A percentile compares a stretch with the other conserved stretches of the same genome.
Evolutionary conservation across 805 yeast species (phyloP).

Genomic region (Wickerhamiella siamensis): DNA sequence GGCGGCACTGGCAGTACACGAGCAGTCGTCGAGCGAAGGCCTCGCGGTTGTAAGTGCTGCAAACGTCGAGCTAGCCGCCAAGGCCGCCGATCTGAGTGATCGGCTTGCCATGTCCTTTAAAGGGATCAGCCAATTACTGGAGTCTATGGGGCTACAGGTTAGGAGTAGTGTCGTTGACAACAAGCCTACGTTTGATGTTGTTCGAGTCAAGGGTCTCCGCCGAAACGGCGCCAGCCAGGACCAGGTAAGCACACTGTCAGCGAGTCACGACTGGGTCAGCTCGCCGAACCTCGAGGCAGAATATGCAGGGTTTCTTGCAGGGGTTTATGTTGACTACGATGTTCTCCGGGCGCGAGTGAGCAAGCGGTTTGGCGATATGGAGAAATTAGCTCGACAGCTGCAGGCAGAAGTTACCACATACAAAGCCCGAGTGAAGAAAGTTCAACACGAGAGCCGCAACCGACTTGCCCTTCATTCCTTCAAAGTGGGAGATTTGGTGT

Average conservation of each 20-base stretch:
- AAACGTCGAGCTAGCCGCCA: not conserved
- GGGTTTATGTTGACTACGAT: constrained; percentile 27
- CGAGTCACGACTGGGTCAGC: no score
- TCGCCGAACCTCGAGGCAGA: constrained; percentile 21
- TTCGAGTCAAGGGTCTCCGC: constrained; percentile 58
- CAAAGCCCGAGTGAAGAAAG: constrained; percentile 24
- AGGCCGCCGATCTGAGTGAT: constrained; percentile 25
- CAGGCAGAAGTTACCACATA: constrained; percentile 53
- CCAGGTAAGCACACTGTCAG: no score
- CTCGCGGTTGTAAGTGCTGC: constrained; percentile 18
- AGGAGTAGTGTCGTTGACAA: constrained; percentile 30
- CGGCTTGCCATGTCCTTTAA: constrained; percentile 24
- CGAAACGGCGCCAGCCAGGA: not conserved
- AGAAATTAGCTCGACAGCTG: constrained; percentile 69
- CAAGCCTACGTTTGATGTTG: constrained; percentile 25
- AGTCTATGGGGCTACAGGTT: constrained; percentile 63
- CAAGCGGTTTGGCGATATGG: constrained; percentile 78
- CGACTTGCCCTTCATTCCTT: constrained; percentile 59
- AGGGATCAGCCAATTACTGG: constrained; percentile 43
- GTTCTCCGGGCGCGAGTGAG: constrained; percentile 34
- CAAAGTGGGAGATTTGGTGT: constrained; percentile 58
- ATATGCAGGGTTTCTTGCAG: constrained; percentile 17
- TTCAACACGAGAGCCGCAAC: constrained; percentile 26
- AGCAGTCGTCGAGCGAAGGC: constrained; percentile 4
- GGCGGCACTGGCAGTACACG: constrained; percentile 7